Evolutionary conservation across 306 rosid genomes (phyloP), one percentile per base, ranked within the genome.

Genomic region (Ammopiptanthus mongolicus): DNA sequence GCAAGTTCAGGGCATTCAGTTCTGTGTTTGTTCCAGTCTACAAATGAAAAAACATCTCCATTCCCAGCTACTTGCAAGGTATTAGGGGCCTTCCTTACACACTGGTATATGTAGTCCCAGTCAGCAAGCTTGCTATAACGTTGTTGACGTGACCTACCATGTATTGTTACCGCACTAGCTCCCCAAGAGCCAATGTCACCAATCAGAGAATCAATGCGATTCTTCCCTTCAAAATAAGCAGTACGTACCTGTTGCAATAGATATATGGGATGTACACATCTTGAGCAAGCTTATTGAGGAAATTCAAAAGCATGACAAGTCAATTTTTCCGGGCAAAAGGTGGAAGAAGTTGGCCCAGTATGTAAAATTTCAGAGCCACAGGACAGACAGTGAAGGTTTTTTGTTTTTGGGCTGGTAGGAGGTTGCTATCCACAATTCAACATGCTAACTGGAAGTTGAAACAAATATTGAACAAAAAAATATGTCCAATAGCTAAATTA

Each of bases 71-170:
- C 97, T 73, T 59, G 93, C 87, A 94, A 80, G 69, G 81, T 44
- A 48, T 69, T 75, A 34, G 98, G 90, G 42, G 93, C 91, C 69
- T 87, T 83, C 76, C 74, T 81, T 39, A 87, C 80, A 83, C 98
- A 94, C 69, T 90, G 84, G 79, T 94, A 80, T 7, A 94, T 11
- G 46, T 90, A 94, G 51, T 90, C 93, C 98, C 98, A 94, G 77
- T 91, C 96, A 64, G 98, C 95, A 80, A 90, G 98, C 91, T 94
- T 94, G 91, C 97, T 91, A 80, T 94, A 91, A 36, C 98, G 92
- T 65, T 94, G 98, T 84, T 94, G 98, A 19, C 98, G 93, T 79
- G 98, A 84, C 60, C 98, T 89, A 42, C 98, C 97, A 36, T 94
- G 98, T 74, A 94, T 85, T 55, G 98, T 90, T 59, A 94, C 86